Conservation (phyloP, 2,329 filamentous ascomycete genomes). For the Exophiala viscosa region DNA sequence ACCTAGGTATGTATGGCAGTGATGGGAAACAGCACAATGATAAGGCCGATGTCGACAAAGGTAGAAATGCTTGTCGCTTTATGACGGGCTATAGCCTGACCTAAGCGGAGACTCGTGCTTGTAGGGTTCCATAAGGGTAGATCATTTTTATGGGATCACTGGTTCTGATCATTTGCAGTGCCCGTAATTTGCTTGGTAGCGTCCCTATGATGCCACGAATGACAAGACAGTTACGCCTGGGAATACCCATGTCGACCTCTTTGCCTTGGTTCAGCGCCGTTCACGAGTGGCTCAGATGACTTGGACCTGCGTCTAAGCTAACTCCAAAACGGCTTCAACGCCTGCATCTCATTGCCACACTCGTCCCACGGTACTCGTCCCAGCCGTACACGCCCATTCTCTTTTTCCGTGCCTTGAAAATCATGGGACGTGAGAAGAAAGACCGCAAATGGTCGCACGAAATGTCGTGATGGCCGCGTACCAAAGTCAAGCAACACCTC, state of each 20-base stretch:
- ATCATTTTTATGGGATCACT: too few species aligned
- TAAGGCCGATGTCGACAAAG: too few species aligned
- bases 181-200: neutral
- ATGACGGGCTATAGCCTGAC: too few species aligned
- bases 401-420: neutral
- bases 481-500: neutral
- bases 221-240: constrained; percentile 1
- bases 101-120: too few species aligned
- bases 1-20: too few species aligned
- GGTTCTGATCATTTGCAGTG: neutral
- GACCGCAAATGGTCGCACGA: neutral
- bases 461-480: neutral
- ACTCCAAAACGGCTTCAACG: constrained; percentile 9
- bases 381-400: constrained; percentile 1
- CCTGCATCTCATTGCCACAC: constrained; percentile 18
- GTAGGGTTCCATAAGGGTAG: neutral
- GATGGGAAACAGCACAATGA: too few species aligned
- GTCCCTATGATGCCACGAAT: constrained; percentile 11
- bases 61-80: too few species aligned
- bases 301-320: constrained; percentile 20
- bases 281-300: constrained; percentile 13
- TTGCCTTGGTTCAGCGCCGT: constrained; percentile 12
- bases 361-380: constrained; percentile 12
- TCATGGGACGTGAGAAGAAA: constrained; percentile 5
- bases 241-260: constrained; percentile 4